phyloP scores from a whole-genome alignment of 2,329 filamentous ascomycete genomes.

The Dryadomyces quercus-mongolicae region DNA sequence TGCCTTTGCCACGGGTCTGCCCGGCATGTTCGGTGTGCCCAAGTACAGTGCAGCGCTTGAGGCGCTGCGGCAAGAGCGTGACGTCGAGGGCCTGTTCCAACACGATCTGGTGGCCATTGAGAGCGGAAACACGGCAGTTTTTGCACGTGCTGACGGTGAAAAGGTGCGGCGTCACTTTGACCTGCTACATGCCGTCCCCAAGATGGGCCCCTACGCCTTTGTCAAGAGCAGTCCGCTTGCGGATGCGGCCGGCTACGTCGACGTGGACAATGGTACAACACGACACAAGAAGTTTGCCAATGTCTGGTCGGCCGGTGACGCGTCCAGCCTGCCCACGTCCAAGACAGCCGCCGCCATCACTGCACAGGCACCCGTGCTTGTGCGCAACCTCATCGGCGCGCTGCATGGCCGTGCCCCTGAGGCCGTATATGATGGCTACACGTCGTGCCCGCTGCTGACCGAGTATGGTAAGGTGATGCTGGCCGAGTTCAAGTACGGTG shows the following conservation, averaged over 20 bases:
- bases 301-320: slow-evolving; percentile 47
- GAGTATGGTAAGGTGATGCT: slow-evolving; percentile 32
- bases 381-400: slow-evolving; percentile 25
- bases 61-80: slow-evolving; percentile 37
- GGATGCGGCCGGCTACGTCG: slow-evolving; percentile 42
- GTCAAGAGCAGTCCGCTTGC: slow-evolving; percentile 40
- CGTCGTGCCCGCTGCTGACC: slow-evolving; percentile 31
- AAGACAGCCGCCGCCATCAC: slow-evolving; percentile 34
- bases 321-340: slow-evolving; percentile 44
- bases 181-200: slow-evolving; percentile 43
- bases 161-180: slow-evolving; percentile 37
- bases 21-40: slow-evolving; percentile 46
- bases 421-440: slow-evolving; percentile 29
- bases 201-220: slow-evolving; percentile 45
- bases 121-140: slow-evolving; percentile 36
- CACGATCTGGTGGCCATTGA: slow-evolving; percentile 42
- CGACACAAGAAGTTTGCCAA: slow-evolving; percentile 42
- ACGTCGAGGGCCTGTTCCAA: slow-evolving; percentile 46
- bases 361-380: slow-evolving; percentile 28
- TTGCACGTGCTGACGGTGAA: slow-evolving; percentile 30
- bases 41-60: slow-evolving; percentile 45
- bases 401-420: slow-evolving; percentile 21
- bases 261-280: slow-evolving; percentile 39
- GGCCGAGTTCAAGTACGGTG: slow-evolving; percentile 35
- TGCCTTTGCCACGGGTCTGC: slow-evolving; percentile 41